Base-by-base conservation (phyloP, 208 protist species). In the Crithidia thermophila region DNA sequence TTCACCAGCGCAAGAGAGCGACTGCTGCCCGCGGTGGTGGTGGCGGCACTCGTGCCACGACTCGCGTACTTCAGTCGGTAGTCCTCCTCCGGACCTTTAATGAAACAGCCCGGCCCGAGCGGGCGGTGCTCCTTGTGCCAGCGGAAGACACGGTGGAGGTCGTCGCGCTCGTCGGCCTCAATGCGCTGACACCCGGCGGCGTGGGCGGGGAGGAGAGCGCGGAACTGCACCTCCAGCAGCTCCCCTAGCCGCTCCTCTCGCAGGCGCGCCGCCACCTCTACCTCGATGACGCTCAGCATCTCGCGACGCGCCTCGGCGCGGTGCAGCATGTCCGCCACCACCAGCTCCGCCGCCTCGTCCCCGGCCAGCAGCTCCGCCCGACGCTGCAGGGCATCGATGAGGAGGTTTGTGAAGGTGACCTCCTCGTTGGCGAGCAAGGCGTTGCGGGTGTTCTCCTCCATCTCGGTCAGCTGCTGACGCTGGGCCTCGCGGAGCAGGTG, bases 121-220 rank as follows among this genome's bases (percentile, higher is more conserved):
- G 85, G 85, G 34, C 79, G 74, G 25, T 83, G 59, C 37, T 79
- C 75, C 45, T 79, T 82, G 40, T 90, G 72, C 81, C 80, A 85
- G 2, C 28, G 60, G 14, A 88, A 73, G 5, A 88, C 23, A n/a
- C 23, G 23, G 3, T 18, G 21, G 13, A 88, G 57, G n/a, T 64
- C 74, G 34, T 75, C 60, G 11, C 34, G 45, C 63, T 91, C 83
- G 50, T 88, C 77, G 0, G 50, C 45, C 21, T 79, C 28, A 31
- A 91, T 84, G 53, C 36, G 49, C 16, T 59, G 47, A 20, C 63
- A 46, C 10, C 70, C 78, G 5, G 67, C 57, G 10, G 40, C 71
- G 62, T 91, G 75, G 4, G 61, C 46, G 0, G 85, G 81, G 2
- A 91, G 76, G 14, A 94, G 46, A 34, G 70, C 52, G 1, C 62